Conservation (phyloP, 305 asterid genomes). For the Fraxinus xanthoxyloides region DNA sequence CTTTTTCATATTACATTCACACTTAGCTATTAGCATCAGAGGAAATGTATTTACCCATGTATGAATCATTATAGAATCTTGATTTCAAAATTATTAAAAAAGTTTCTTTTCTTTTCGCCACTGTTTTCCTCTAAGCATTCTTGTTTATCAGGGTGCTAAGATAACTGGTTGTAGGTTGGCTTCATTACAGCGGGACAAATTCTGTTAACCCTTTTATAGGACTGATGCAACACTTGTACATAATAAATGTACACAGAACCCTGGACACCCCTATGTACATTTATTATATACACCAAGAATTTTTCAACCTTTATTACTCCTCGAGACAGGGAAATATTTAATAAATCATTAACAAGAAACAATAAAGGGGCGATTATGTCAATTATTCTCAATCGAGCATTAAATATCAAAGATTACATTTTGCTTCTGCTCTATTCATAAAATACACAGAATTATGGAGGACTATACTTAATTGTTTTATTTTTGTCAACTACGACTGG, state of each 20-base stretch:
- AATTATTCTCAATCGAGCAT: neutral
- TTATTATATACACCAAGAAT: no score
- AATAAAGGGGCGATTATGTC: no score
- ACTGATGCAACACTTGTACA: neutral
- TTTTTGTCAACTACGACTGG: neutral
- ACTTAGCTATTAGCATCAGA: neutral
- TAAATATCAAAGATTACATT: neutral
- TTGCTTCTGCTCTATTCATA: neutral
- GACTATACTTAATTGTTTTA: neutral
- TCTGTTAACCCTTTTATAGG: neutral
- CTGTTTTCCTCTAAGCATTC: neutral
- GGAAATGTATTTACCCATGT: neutral
- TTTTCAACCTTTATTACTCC: neutral
- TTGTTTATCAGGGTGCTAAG: neutral
- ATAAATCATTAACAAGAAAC: neutral
- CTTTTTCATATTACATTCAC: neutral
- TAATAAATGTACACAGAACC: no score
- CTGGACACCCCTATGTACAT: no score
- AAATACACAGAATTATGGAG: neutral
- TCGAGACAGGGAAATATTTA: neutral
- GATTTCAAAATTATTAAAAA: neutral
- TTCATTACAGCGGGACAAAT: neutral
- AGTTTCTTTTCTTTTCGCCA: neutral
- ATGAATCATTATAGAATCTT: neutral
- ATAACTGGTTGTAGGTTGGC: neutral